Base-by-base conservation (phyloP, 2,329 filamentous ascomycete genomes). In the Alternaria ventricosa region DNA sequence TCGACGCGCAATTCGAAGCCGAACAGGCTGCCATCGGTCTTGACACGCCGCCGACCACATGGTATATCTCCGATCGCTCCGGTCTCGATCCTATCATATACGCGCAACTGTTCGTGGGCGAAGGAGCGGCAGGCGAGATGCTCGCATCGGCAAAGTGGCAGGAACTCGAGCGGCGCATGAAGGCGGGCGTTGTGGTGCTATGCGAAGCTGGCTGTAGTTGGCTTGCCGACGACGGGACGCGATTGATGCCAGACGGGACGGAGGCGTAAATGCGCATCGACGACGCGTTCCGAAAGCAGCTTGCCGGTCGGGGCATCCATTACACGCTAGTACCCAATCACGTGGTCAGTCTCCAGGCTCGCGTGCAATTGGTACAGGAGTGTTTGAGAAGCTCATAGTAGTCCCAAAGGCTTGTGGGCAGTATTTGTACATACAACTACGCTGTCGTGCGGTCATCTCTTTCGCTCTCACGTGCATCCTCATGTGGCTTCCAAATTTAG, bases 61-160 rank as follows among this genome's bases (percentile, higher is more conserved):
- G 79, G 79, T 80, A 81, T 57, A 79, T 84, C 49, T 82, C 80
- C 8, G 82, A 84, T 66, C 78, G 83, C 8, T 84, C 82, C 1
- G 80, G 80, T 2, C 58, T 82, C 3, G 82, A 84, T 59, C 80
- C 82, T 2, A 64, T 84, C n/a, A 77, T 78, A 6, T 84, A 84
- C 57, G 75, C 82, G 0, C 61, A 63, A 9, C 51, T 71, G 30
- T 79, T 79, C 54, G 75, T 77, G 2, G 73, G 77, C 1, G 43
- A 61, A 3, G 72, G 71, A 4, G 72, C 73, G 1, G 75, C 72
- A 1, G 30, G 51, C 0, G 44, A 60, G 0, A 67, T 82, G 59
- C 45, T 79, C 15, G 55, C 54, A 3, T 62, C 66, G 36, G 65
- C 22, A 49, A 61, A 55, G 9, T 83, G 80, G 80, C 22, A 23